Percentiles rank a stretch among this genome's conserved stretches.
Conservation (phyloP, 495 filamentous ascomycete genomes). For the Annulohypoxylon bovei region DNA sequence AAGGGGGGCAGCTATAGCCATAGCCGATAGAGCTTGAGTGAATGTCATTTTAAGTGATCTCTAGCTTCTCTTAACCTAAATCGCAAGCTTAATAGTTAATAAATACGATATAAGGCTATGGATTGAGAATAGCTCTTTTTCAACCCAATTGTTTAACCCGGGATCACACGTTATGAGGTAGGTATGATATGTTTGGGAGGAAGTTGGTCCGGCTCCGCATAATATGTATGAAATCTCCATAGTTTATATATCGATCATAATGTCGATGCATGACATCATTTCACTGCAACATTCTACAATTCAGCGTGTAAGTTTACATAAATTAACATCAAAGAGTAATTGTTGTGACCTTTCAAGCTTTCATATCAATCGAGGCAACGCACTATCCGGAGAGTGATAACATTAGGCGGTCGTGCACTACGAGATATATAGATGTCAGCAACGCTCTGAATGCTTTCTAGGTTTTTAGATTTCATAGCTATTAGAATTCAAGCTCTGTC, state of each 20-base stretch:
- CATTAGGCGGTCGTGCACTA: slow-evolving; percentile 4
- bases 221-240: not conserved
- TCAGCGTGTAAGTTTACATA: slow-evolving; percentile 8
- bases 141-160: not conserved
- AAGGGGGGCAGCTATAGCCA: not conserved
- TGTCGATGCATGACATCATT: slow-evolving; percentile 36
- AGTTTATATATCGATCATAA: slow-evolving; percentile 21
- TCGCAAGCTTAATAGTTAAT: not conserved
- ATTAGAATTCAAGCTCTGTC: no score
- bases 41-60: slow-evolving; percentile 4
- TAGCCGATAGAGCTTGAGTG: not conserved
- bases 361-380: slow-evolving; percentile 3
- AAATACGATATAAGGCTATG: not conserved
- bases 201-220: slow-evolving; percentile 2
- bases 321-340: not conserved
- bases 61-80: not conserved
- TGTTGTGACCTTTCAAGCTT: not conserved
- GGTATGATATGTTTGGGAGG: not conserved
- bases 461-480: not conserved
- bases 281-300: slow-evolving; percentile 11
- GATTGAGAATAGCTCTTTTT: not conserved
- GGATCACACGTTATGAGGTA: no score
- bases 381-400: slow-evolving; percentile 15
- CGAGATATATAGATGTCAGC: not conserved
- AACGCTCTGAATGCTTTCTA: not conserved